phyloP scores from a whole-genome alignment of 2,329 filamentous ascomycete genomes.

The Teratosphaeriaceae sp. region DNA sequence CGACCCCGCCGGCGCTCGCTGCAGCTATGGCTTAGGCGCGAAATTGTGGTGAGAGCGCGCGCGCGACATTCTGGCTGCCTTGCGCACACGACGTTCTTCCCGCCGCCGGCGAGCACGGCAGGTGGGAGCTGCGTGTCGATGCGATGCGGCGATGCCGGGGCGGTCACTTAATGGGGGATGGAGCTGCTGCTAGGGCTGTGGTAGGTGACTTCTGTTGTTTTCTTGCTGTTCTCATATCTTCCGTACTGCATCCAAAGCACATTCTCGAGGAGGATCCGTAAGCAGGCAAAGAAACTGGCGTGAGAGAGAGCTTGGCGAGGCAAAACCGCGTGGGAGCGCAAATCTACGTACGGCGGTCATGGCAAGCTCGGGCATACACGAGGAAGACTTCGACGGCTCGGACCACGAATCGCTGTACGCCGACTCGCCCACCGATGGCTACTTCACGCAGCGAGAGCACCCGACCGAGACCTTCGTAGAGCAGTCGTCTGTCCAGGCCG shows the following conservation, averaged over 20 bases:
- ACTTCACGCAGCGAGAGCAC: slow-evolving; percentile 15
- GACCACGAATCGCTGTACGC: slow-evolving; percentile 2
- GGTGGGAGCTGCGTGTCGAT: neutral
- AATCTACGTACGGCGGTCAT: neutral
- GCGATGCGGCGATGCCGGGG: neutral
- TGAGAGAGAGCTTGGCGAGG: too few relatives aligned
- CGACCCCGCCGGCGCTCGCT: neutral
- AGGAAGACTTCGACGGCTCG: neutral
- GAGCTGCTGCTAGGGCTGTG: neutral
- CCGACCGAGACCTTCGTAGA: slow-evolving; percentile 15
- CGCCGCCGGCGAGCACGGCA: neutral
- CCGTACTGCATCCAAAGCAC: neutral
- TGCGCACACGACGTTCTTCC: neutral
- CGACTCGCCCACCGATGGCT: slow-evolving; percentile 19
- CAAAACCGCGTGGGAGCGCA: too few relatives aligned
- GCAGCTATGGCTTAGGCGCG: neutral
- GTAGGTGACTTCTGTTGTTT: neutral
- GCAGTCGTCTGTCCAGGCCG: slow-evolving; percentile 10
- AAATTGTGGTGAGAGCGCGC: too few relatives aligned
- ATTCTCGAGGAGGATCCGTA: neutral
- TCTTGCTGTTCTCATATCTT: neutral
- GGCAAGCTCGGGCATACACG: slow-evolving; percentile 1
- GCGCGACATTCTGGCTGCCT: slow-evolving; percentile 1
- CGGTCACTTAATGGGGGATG: too few relatives aligned
- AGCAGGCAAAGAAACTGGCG: too few relatives aligned